Base-by-base conservation (phyloP, 225 moss, liverwort and hornwort genomes). In the Straminergon stramineum region DNA sequence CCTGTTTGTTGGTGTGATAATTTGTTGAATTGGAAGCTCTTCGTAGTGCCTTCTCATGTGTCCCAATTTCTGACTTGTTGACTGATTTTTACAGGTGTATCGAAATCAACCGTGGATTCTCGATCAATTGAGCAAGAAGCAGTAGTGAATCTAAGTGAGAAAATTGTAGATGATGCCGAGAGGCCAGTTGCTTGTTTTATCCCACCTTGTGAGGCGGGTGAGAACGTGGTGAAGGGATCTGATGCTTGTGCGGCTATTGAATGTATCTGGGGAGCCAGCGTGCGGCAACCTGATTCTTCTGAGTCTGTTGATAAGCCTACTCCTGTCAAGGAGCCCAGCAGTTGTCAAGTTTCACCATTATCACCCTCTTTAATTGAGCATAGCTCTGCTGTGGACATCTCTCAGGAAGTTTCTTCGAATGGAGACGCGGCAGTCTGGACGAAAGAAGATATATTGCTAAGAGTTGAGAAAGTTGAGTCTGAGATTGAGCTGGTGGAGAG, bases 401-500 rank as follows among this genome's bases (percentile, higher is more conserved):
- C 84, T 79, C 87, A 88, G 75, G 94, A 92, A 87, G 86, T 90
- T 17, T 87, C 84, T 41, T 90, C 96, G 52, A 91, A 39, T 64
- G 85, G 88, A 76, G 92, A 93, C 57, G 90, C 93, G 23, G 88
- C 92, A 74, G 90, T 91, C 30, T 97, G 97, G 97, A 93, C 97
- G 15, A 98, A 98, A 82, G 98, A 97, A 86, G 91, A 90, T 39
- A 90, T 98, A 74, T 89, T 96, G 81, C 92, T 93, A 45, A 94
- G 95, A 75, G 96, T 98, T 53, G 96, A 97, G 90, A 97, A 94
- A 92, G 95, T 98, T 45, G 98, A 98, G 92, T 92, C 93, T 84
- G 98, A 98, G 92, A 96, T 98, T 80, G 98, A 98, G 64, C 92
- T 89, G 83, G 91, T 98, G 31, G 98, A 98, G 84, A 96, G 96